phyloP scores from a whole-genome alignment of 2,329 filamentous ascomycete genomes.

The Aspergillus phoenicis region DNA sequence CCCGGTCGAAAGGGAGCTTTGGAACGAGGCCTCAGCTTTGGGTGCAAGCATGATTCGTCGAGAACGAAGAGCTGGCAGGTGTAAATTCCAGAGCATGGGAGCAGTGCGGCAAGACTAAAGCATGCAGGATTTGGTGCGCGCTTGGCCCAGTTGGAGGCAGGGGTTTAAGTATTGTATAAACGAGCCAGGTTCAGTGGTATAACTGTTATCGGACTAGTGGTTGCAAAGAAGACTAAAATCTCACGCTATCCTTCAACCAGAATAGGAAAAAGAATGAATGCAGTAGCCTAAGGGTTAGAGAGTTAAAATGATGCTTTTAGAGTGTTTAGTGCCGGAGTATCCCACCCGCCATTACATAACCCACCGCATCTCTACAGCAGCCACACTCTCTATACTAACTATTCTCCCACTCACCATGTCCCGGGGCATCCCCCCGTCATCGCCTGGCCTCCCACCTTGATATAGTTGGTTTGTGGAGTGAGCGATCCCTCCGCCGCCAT shows the following conservation, averaged over 20 bases:
- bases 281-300: too few species aligned
- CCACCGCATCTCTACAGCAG: too few species aligned
- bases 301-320: too few species aligned
- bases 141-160: neutral
- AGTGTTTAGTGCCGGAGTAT: too few species aligned
- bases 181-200: neutral
- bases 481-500: neutral
- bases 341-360: too few species aligned
- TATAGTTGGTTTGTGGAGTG: neutral
- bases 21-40: slow-evolving; percentile 32
- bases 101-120: neutral
- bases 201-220: neutral
- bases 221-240: neutral
- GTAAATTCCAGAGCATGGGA: slow-evolving; percentile 2
- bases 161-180: neutral
- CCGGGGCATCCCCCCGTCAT: neutral
- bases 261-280: too few species aligned
- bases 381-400: neutral
- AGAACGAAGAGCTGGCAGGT: slow-evolving; percentile 41
- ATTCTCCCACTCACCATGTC: neutral
- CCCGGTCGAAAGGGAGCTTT: slow-evolving; percentile 34
- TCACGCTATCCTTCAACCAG: neutral
- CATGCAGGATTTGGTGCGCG: neutral
- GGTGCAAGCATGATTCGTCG: slow-evolving; percentile 41
- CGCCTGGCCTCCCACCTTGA: neutral